A percentile compares a stretch with the other conserved stretches of the same genome.
These are phyloP conservation scores for Aureobasidium sp. DNA, from an alignment of 2,329 filamentous ascomycete species.

Conservation along the genomic window DNA sequence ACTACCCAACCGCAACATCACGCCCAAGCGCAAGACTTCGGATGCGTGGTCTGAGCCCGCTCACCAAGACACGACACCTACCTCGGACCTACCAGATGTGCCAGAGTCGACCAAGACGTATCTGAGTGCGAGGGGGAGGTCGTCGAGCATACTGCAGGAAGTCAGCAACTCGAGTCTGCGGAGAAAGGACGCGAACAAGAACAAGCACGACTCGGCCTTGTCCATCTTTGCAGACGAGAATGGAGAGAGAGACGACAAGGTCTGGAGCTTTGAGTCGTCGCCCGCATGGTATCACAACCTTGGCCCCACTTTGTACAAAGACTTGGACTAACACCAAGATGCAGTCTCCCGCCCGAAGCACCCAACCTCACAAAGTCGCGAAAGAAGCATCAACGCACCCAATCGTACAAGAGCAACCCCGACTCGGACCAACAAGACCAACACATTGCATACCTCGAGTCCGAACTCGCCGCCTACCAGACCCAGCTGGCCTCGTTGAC, in stretches of 20 bases:
- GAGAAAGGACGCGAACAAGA: conserved; percentile 16
- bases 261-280: conserved; percentile 11
- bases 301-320: conserved; percentile 11
- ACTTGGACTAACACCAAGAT: no score
- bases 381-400: conserved; percentile 10
- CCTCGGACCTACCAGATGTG: conserved; percentile 13
- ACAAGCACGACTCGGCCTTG: conserved; percentile 12
- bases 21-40: conserved; percentile 19
- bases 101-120: conserved; percentile 11
- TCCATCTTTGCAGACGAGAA: conserved; percentile 25
- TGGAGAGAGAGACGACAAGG: conserved; percentile 12
- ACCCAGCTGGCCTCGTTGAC: conserved; percentile 30
- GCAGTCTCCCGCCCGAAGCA: conserved; percentile 13
- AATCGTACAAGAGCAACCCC: conserved; percentile 16
- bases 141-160: conserved; percentile 16
- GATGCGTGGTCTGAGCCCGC: conserved; percentile 15
- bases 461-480: conserved; percentile 35
- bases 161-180: conserved; percentile 16
- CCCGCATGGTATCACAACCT: conserved; percentile 13
- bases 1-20: conserved; percentile 24
- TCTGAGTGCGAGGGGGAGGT: background rate
- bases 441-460: conserved; percentile 43
- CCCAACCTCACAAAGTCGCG: conserved; percentile 10
- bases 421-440: conserved; percentile 33
- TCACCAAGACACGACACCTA: conserved; percentile 19